Percentiles rank a stretch among this genome's conserved stretches.
phyloP scores from a whole-genome alignment of 345 rosid genomes.

The Hibiscus tridactylites region DNA sequence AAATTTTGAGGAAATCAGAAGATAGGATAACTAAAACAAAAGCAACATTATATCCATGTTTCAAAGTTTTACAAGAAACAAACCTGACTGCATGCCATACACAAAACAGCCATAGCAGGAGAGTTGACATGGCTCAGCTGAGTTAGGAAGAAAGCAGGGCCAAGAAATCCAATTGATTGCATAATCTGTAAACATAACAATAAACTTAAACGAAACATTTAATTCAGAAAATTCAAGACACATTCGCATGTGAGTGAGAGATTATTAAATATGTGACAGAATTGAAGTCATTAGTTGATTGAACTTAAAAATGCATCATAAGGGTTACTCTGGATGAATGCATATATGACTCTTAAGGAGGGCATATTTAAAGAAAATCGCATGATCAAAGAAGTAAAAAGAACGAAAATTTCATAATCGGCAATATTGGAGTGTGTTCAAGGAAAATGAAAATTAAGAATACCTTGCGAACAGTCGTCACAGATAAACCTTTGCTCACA shows the following conservation, averaged over 20 bases:
- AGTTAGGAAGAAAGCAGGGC: constrained; percentile 91
- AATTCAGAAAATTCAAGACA: not conserved
- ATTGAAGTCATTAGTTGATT: not conserved
- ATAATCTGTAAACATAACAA: constrained; percentile 47
- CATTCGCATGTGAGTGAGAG: not conserved
- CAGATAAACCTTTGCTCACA: constrained; percentile 70
- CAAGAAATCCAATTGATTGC: constrained; percentile 95
- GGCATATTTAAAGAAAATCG: not conserved
- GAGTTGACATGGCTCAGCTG: constrained; percentile 86
- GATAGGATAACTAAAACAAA: not conserved
- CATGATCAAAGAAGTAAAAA: not conserved
- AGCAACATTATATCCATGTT: not conserved
- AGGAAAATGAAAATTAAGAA: not conserved
- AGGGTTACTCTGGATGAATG: not conserved
- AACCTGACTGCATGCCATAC: constrained; percentile 96
- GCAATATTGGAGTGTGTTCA: not conserved
- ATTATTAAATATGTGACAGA: not conserved
- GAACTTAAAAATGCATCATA: not conserved
- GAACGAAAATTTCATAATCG: not conserved
- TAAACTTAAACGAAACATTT: not conserved
- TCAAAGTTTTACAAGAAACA: constrained; percentile 1
- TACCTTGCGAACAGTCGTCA: constrained; percentile 91
- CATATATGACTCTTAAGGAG: not conserved
- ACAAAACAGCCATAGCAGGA: constrained; percentile 77
- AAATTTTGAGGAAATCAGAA: not conserved